Evolutionary conservation across 164 flowering plant species (phyloP), one percentile per base, ranked within the genome.

Genomic region (Platanus orientalis): DNA sequence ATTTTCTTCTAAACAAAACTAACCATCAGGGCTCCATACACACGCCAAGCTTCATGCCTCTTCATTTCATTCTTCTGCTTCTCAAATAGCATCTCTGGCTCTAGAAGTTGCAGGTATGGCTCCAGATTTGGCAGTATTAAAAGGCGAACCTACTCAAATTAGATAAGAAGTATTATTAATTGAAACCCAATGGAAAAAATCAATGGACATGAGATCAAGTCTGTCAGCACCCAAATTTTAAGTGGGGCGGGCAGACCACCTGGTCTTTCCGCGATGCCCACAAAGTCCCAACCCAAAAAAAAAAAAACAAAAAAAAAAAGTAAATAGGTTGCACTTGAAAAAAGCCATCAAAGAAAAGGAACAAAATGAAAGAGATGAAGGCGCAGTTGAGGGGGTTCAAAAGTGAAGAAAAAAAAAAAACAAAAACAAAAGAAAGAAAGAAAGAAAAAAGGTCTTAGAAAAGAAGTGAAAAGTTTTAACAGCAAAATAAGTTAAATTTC

Each of bases 1-100:
- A 30, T 39, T 19, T 17, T 3, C 27, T 5, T 16, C 28, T 4
- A 30, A 61, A 54, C 47, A 30, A 30, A 69, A 60, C 83, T 73
- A 61, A 94, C 97, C 89, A 83, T 67, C 68, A 92, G 76, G 48
- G 97, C 92, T 23, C 97, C 97, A 78, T 95, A 87, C 24, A 92
- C 97, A 47, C 78, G 85, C 94, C 96, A 88, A 54, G 97, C 99
- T 84, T 95, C 99, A 73, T 76, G 78, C 81, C 96, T 87, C 79
- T 83, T 92, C 67, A 78, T 68, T 74, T 84, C 92, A 73, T 92
- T 85, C 78, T 81, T 90, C 71, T 92, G 94, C 67, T 79, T 83
- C 76, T 88, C 99, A 51, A 79, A 79, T 28, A 63, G 79, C 94
- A 95, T 85, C 54, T 92, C 97, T 49, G 88, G 84, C 70, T 77